Base-by-base conservation (phyloP, 768 basidiomycete species). In the Lentinula lateritia region DNA sequence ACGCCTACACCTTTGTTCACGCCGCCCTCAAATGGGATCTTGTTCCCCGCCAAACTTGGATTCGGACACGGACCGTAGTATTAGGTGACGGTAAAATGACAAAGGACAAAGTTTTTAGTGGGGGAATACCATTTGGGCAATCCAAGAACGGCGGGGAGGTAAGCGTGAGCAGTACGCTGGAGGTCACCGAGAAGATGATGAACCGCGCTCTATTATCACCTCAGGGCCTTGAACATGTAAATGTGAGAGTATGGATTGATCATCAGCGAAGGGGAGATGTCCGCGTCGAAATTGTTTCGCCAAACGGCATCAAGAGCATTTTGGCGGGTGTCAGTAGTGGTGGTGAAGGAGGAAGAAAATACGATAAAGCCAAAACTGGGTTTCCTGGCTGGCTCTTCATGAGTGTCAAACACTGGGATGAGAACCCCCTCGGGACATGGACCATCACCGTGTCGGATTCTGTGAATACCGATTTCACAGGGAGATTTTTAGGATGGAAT, bases 331-430 rank as follows among this genome's bases (percentile, higher is more conserved):
- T 78, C 4, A 50, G 45, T n/a, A 96, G 93, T 69, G 78, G 97
- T n/a, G 74, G 98, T 43, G 95, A 90, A 20, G 84, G 86, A 23
- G 80, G 78, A 58, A 84, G 97, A 63, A 68, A 78, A 41, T 78
- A 78, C 15, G 97, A 99, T 69, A 72, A 72, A 45, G 87, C 82
- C 15, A 72, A 68, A 3, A 81, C 79, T 6, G 96, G 97, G 8
- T 96, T 82, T 71, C 84, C 85, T 20, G 95, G 93, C 0, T 99
- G 97, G 97, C 88, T 83, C 18, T 99, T 99, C 72, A 98, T 98
- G 95, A 85, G 86, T 38, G 84, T 98, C 62, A 99, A 99, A 74
- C 97, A 99, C 69, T 99, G 97, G 96, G 95, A 90, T 42, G 97
- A 99, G 75, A 79, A 92, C 71, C 91, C 95, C 0, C 72, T 92